phyloP scores from a whole-genome alignment of 2,329 filamentous ascomycete species.

The Penicillium sp. region DNA sequence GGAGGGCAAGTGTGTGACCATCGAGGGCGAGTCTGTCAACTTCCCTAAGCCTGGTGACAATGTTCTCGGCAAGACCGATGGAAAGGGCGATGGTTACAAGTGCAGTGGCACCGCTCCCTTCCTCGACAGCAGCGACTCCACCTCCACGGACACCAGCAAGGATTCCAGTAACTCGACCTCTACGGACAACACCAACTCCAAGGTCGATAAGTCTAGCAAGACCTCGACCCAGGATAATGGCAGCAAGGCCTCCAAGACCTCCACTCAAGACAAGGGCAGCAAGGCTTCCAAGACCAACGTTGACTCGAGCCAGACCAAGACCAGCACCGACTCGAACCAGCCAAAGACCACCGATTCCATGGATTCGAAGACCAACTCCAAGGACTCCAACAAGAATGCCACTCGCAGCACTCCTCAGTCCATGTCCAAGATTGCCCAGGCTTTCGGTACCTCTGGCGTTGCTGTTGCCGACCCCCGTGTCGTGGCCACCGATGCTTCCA shows the following conservation, averaged over 20 bases:
- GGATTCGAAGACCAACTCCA: not conserved
- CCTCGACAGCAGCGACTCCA: conserved; percentile 16
- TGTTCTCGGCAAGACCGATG: conserved; percentile 40
- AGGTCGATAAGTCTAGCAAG: conserved; percentile 10
- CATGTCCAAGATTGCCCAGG: conserved; percentile 14
- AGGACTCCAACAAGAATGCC: conserved; percentile 10
- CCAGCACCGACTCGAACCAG: conserved; percentile 9
- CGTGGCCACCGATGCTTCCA: conserved; percentile 7
- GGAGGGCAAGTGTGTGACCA: conserved; percentile 55
- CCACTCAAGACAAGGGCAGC: conserved; percentile 3
- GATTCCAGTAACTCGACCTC: not conserved
- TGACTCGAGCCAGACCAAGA: conserved; percentile 18
- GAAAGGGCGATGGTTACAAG: conserved; percentile 32
- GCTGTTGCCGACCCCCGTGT: conserved; percentile 11
- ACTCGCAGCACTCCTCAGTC: conserved; percentile 10
- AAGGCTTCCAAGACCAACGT: conserved; percentile 6
- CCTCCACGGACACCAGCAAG: not conserved
- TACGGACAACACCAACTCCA: not conserved
- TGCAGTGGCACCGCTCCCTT: conserved; percentile 34
- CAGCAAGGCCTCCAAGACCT: not conserved
- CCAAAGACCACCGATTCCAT: conserved; percentile 10
- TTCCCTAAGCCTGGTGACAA: conserved; percentile 67
- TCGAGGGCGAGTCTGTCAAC: conserved; percentile 57
- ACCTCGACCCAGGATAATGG: conserved; percentile 19
- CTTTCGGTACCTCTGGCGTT: conserved; percentile 8